phyloP scores from a whole-genome alignment of 1,284 basidiomycete genomes.

The Termitomyces sp. region DNA sequence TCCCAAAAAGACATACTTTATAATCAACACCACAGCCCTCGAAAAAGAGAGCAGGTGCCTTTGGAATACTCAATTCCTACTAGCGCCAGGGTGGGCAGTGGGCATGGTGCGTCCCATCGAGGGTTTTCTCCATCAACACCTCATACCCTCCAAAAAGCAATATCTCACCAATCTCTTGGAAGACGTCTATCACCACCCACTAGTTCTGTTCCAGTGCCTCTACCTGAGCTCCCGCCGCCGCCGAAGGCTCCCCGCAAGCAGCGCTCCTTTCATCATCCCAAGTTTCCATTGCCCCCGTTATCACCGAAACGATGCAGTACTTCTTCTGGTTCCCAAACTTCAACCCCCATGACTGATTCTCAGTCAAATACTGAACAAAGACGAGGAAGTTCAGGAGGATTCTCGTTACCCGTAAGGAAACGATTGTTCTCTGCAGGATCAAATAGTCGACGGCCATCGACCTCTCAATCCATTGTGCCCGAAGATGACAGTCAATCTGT shows the following conservation, averaged over 20 bases:
- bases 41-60: conserved; percentile 21
- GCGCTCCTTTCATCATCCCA: conserved; percentile 41
- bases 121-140: conserved; percentile 21
- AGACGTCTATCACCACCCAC: conserved; percentile 25
- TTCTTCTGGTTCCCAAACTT: conserved; percentile 22
- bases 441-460: conserved; percentile 45
- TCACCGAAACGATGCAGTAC: conserved; percentile 30
- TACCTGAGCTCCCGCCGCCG: conserved; percentile 20
- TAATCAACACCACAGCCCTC: conserved; percentile 19
- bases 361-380: conserved; percentile 23
- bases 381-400: conserved; percentile 27
- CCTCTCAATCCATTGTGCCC: conserved; percentile 33
- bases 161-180: conserved; percentile 51
- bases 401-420: conserved; percentile 35
- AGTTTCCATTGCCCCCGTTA: conserved; percentile 34
- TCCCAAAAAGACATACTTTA: conserved; percentile 24
- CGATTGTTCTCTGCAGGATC: conserved; percentile 55
- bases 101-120: background rate
- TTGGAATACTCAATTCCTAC: conserved; percentile 19
- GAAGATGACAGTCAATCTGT: conserved; percentile 51
- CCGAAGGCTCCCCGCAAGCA: conserved; percentile 38
- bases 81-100: conserved; percentile 12
- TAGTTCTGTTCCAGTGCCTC: conserved; percentile 18
- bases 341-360: conserved; percentile 17
- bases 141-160: conserved; percentile 47